Evolutionary conservation across 1,139 yeast species (phyloP).

Genomic region (Geotrichum restrictum): DNA sequence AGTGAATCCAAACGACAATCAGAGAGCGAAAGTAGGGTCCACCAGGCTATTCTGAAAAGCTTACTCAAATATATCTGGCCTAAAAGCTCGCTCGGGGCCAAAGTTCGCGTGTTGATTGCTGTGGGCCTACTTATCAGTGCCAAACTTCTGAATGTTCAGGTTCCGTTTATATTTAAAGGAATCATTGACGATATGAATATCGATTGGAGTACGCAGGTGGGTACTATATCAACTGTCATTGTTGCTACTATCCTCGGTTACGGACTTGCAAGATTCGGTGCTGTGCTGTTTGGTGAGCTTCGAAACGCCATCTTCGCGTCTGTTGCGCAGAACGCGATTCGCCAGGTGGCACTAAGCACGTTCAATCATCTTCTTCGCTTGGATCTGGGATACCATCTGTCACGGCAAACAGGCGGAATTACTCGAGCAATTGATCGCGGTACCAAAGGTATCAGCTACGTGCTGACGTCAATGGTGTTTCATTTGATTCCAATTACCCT

Average conservation of each 20-base stretch:
- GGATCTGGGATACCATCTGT: constrained; percentile 84
- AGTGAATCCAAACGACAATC: too few relatives aligned
- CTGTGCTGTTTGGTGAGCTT: constrained; percentile 89
- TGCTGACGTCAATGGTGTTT: constrained; percentile 91
- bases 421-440: constrained; percentile 97
- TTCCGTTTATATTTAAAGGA: constrained; percentile 87
- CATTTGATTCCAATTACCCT: constrained; percentile 90
- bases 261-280: constrained; percentile 92
- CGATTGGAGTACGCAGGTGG: constrained; percentile 69
- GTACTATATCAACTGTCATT: constrained; percentile 52
- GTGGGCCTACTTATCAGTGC: constrained; percentile 68
- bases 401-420: constrained; percentile 92
- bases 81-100: constrained; percentile 60
- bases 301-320: constrained; percentile 93
- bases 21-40: constrained; percentile 22
- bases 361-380: constrained; percentile 76
- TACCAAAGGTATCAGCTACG: constrained; percentile 93
- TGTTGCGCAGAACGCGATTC: constrained; percentile 92
- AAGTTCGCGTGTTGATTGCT: constrained; percentile 72
- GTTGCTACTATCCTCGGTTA: constrained; percentile 80
- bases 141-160: constrained; percentile 85
- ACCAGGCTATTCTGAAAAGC: constrained; percentile 32
- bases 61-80: constrained; percentile 88
- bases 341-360: constrained; percentile 83
- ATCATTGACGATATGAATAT: constrained; percentile 91